These are phyloP conservation scores for Fusarium metavorans DNA, from an alignment of 2,329 filamentous ascomycete species.

Conservation along the genomic window DNA sequence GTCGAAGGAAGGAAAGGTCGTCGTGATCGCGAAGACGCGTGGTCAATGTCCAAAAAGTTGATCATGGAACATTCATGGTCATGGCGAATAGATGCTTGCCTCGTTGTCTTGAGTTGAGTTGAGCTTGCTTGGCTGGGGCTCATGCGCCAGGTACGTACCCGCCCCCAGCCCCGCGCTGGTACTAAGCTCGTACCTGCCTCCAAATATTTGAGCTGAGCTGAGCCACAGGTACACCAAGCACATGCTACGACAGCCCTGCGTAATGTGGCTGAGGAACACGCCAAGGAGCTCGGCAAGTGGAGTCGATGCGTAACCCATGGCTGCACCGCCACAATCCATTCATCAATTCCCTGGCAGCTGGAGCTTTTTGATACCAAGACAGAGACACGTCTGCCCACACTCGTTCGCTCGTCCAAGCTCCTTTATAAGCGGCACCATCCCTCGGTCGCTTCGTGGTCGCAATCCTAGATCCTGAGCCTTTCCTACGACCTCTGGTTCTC, in stretches of 20 bases:
- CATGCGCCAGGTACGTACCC: slow-evolving; percentile 21
- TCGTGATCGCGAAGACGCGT: slow-evolving; percentile 20
- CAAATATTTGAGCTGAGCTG: slow-evolving; percentile 18
- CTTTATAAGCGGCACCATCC: slow-evolving; percentile 39
- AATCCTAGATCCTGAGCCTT: slow-evolving; percentile 11
- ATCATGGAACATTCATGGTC: slow-evolving; percentile 33
- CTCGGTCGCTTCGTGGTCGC: slow-evolving; percentile 19
- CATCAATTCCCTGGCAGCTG: slow-evolving; percentile 22
- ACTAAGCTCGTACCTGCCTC: slow-evolving; percentile 1
- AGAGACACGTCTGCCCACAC: slow-evolving; percentile 38
- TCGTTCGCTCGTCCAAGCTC: slow-evolving; percentile 28
- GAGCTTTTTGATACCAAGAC: slow-evolving; percentile 36
- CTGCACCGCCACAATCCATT: slow-evolving; percentile 39
- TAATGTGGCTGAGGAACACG: slow-evolving; percentile 1
- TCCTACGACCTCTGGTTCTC: not conserved
- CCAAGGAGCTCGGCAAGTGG: slow-evolving; percentile 34
- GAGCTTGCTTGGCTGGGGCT: slow-evolving; percentile 19
- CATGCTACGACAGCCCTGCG: slow-evolving; percentile 13
- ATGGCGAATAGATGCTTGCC: slow-evolving; percentile 5
- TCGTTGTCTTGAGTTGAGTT: slow-evolving; percentile 1
- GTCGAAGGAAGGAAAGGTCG: slow-evolving; percentile 10
- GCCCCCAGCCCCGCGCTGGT: slow-evolving; percentile 25
- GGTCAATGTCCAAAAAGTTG: slow-evolving; percentile 25
- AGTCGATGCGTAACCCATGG: slow-evolving; percentile 40
- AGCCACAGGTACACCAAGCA: slow-evolving; percentile 42